These are phyloP conservation scores for Trichophyton benhamiae DNA, from an alignment of 2,329 filamentous ascomycete genomes.

Conservation along the genomic window DNA sequence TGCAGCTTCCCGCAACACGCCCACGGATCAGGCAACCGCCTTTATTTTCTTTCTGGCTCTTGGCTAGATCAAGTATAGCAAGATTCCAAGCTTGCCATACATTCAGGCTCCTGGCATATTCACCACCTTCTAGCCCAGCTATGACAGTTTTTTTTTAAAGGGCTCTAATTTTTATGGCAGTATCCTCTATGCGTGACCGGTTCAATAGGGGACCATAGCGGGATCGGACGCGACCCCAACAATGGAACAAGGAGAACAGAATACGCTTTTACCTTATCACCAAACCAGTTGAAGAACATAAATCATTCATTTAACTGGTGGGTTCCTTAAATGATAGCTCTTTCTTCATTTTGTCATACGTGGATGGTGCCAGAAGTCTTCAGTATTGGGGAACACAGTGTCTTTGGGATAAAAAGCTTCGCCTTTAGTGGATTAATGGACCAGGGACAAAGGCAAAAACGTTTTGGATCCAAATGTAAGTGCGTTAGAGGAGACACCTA, in stretches of 20 bases:
- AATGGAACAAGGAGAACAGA: not conserved
- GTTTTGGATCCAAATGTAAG: not conserved
- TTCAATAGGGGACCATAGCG: not conserved
- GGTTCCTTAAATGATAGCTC: not conserved
- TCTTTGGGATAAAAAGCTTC: not conserved
- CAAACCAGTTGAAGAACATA: not conserved
- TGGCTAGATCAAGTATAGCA: not conserved
- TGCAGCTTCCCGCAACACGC: not conserved
- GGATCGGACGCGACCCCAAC: not conserved
- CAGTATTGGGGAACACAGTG: not conserved
- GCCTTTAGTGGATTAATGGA: not conserved
- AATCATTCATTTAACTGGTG: not conserved
- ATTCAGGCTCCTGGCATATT: not conserved
- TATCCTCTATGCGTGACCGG: not conserved
- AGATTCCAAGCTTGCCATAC: not conserved
- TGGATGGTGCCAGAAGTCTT: not conserved
- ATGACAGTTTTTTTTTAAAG: not conserved
- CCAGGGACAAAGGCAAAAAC: not conserved
- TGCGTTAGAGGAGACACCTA: slow-evolving; percentile 3
- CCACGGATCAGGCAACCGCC: not conserved
- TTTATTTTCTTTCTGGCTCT: not conserved
- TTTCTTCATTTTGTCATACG: not conserved
- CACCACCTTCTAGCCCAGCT: not conserved
- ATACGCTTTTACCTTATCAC: not conserved
- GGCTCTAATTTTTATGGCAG: not conserved